Evolutionary conservation across 2,329 filamentous ascomycete genomes (phyloP).

Genomic region (Cercospora sp.): DNA sequence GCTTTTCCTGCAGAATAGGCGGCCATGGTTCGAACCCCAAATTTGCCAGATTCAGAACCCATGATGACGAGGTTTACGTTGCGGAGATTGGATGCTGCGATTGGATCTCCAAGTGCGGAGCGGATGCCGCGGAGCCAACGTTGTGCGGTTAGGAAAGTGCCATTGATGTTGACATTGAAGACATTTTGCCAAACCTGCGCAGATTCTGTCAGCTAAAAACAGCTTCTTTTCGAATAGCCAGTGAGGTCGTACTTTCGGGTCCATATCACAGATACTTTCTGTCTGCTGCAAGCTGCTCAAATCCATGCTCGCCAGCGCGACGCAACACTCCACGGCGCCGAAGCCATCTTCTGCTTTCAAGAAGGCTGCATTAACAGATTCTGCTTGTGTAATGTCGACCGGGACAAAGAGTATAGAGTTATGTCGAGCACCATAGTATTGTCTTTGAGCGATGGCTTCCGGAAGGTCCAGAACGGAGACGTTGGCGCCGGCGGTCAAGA

Average conservation of each 20-base stretch:
- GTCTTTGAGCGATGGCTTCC: conserved; percentile 7
- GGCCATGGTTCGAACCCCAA: conserved; percentile 46
- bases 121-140: conserved; percentile 46
- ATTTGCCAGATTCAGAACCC: conserved; percentile 48
- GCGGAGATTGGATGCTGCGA: conserved; percentile 8
- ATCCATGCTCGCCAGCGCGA: conserved; percentile 49
- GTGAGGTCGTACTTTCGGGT: conserved; percentile 29
- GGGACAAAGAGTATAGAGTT: conserved; percentile 13
- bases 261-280: conserved; percentile 44
- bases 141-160: conserved; percentile 47
- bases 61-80: conserved; percentile 49
- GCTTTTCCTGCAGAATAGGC: conserved; percentile 50
- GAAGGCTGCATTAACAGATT: conserved; percentile 40
- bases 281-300: conserved; percentile 45
- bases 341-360: conserved; percentile 36
- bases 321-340: conserved; percentile 44
- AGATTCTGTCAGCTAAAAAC: not conserved
- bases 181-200: conserved; percentile 42
- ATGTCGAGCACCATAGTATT: conserved; percentile 6
- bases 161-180: conserved; percentile 47
- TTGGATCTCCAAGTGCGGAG: conserved; percentile 24
- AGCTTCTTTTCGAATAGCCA: not conserved
- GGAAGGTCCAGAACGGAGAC: conserved; percentile 40
- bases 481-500: conserved; percentile 45
- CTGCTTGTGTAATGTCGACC: conserved; percentile 39